phyloP scores from a whole-genome alignment of 2,329 filamentous ascomycete genomes.

The Capronia epimyces region DNA sequence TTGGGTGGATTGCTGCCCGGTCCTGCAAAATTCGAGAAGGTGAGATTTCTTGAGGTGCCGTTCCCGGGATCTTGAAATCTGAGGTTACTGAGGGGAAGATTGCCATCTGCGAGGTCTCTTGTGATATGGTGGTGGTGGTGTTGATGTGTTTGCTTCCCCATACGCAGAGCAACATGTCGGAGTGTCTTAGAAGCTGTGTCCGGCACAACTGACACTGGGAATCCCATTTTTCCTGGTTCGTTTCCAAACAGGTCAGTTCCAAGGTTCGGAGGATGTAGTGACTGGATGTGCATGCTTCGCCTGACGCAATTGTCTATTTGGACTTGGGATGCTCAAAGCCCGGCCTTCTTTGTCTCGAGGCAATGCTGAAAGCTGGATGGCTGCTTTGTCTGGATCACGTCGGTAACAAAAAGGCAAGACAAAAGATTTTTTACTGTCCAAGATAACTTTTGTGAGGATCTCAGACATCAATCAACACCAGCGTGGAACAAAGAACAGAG shows the following conservation, averaged over 20 bases:
- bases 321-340: not conserved
- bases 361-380: conserved; percentile 1
- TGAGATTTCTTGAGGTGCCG: conserved; percentile 1
- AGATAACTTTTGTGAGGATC: not conserved
- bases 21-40: conserved; percentile 3
- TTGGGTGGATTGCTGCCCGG: not conserved
- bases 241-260: not conserved
- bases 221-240: conserved; percentile 8
- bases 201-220: conserved; percentile 3
- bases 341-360: conserved; percentile 3
- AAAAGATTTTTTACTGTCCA: not conserved
- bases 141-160: not conserved
- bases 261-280: not conserved
- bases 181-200: conserved; percentile 3
- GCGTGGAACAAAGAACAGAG: not conserved
- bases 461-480: not conserved
- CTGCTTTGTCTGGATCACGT: not conserved
- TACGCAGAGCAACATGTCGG: not conserved
- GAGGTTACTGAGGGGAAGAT: conserved; percentile 3
- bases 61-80: not conserved
- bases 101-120: conserved; percentile 10
- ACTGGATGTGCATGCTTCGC: not conserved
- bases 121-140: not conserved
- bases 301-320: not conserved
- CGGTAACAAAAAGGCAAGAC: conserved; percentile 2